Base-by-base conservation (phyloP, 257 asterid genomes). In the Petrea volubilis region DNA sequence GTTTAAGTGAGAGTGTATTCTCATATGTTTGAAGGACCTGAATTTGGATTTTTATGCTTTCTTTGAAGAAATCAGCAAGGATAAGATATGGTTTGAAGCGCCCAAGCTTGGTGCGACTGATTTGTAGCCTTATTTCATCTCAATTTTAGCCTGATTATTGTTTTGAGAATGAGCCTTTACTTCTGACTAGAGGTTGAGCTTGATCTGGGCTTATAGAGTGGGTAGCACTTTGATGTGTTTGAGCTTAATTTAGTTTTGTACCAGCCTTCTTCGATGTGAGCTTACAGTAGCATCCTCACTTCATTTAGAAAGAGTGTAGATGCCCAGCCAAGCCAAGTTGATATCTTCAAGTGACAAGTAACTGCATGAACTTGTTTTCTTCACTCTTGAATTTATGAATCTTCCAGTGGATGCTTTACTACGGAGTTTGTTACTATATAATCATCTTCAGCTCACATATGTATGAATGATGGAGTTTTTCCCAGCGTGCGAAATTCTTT, bases 151-250 rank as follows among this genome's bases (percentile, higher is more conserved):
- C 25, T 6, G 4, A 15, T 50, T 50, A 14, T 58, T 33, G 6
- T 23, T n/a, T 60, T 3, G 27, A 25, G 17, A 21, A 36, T 10
- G 51, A 18, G 12, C 13, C 24, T 23, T 41, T 41, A 17, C 17
- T 9, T 12, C 63, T 52, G 41, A 60, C 25, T 71, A 31, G 60
- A 12, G 49, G 28, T 4, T 61, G 68, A 21, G 62, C 60, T 60
- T 38, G 68, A 18, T 18, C 40, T 21, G 31, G 18, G 59, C 40
- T 49, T 29, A 14, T 46, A 43, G 12, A 12, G 36, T 51, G 20
- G 51, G 17, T 0, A 7, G 36, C 40, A 5, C 33, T 5, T 5
- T 33, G 27, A 50, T 51, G 21, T 63, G 38, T 9, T 46, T 71
- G 43, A 33, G 52, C 31, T 21, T 34, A 21, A 36, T 41, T 47